Percentiles rank a stretch among this genome's conserved stretches.
phyloP scores from a whole-genome alignment of 2,329 filamentous ascomycete genomes.

The Pseudogymnoascus sp. region DNA sequence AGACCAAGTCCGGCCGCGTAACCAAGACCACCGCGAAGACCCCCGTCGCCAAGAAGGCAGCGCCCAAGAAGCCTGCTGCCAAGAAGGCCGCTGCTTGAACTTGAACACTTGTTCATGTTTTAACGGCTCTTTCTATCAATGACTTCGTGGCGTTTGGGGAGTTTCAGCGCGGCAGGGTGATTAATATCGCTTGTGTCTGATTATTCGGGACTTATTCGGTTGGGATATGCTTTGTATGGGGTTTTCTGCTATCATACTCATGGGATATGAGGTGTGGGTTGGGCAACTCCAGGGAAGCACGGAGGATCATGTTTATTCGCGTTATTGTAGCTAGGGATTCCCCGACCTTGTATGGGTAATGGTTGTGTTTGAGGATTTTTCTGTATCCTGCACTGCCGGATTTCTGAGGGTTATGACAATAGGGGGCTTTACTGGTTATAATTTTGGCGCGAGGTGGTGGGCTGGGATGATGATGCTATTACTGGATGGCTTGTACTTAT shows the following conservation, averaged over 20 bases:
- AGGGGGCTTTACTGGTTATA: constrained; percentile 9
- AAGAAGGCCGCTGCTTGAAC: constrained; percentile 24
- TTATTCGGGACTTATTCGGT: constrained; percentile 6
- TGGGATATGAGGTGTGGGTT: constrained; percentile 7
- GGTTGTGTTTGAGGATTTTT: constrained; percentile 6
- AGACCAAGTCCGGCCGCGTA: constrained; percentile 68
- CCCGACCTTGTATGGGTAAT: constrained; percentile 9
- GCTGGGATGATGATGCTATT: constrained; percentile 10
- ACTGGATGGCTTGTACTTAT: constrained; percentile 11
- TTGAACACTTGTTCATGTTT: not conserved
- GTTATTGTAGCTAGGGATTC: constrained; percentile 10
- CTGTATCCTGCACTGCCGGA: constrained; percentile 1
- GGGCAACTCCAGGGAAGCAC: constrained; percentile 8
- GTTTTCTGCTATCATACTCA: constrained; percentile 8
- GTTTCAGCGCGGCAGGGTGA: constrained; percentile 8
- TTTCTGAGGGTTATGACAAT: constrained; percentile 11
- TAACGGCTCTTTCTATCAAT: constrained; percentile 5
- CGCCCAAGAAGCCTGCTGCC: constrained; percentile 29
- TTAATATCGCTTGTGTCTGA: constrained; percentile 6
- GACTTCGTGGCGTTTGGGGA: constrained; percentile 8
- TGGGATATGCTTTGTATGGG: constrained; percentile 6
- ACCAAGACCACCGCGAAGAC: constrained; percentile 57
- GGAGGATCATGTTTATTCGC: constrained; percentile 8
- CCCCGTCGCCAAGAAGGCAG: constrained; percentile 42
- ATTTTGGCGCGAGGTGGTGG: constrained; percentile 11